Evolutionary conservation across 768 basidiomycete species (phyloP).

Genomic region (Phlegmacium glaucopus): DNA sequence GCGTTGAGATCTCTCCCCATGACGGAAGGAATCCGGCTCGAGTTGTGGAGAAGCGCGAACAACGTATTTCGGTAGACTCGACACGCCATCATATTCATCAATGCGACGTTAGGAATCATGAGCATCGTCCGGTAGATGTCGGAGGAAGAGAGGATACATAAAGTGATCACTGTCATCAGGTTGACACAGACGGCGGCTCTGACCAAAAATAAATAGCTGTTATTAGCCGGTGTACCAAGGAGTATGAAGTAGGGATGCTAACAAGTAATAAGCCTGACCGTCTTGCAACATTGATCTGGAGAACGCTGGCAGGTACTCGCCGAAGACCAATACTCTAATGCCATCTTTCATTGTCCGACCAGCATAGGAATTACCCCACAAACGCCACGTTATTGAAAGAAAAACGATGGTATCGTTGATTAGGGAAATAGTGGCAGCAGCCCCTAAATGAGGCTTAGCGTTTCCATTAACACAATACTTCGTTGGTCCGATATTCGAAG

Average conservation of each 20-base stretch:
- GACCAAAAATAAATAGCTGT: background rate
- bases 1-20: too few relatives aligned
- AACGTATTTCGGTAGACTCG: conserved; percentile 13
- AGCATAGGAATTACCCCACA: conserved; percentile 12
- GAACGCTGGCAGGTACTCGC: conserved; percentile 22
- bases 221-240: background rate
- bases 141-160: background rate
- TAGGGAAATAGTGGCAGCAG: conserved; percentile 15
- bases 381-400: conserved; percentile 26
- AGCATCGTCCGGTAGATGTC: conserved; percentile 2
- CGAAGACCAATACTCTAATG: conserved; percentile 14
- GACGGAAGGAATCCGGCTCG: too few relatives aligned
- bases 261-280: conserved; percentile 32
- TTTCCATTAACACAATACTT: conserved; percentile 8
- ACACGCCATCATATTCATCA: conserved; percentile 15
- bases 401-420: conserved; percentile 28
- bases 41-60: too few relatives aligned
- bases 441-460: conserved; percentile 4
- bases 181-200: conserved; percentile 8
- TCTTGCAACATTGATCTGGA: conserved; percentile 23
- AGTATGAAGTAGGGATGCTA: conserved; percentile 7
- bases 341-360: conserved; percentile 3
- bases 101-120: conserved; percentile 5
- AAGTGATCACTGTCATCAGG: conserved; percentile 6
- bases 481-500: background rate